Conservation (phyloP, 331 rosid species). For the Quercus lobata region DNA sequence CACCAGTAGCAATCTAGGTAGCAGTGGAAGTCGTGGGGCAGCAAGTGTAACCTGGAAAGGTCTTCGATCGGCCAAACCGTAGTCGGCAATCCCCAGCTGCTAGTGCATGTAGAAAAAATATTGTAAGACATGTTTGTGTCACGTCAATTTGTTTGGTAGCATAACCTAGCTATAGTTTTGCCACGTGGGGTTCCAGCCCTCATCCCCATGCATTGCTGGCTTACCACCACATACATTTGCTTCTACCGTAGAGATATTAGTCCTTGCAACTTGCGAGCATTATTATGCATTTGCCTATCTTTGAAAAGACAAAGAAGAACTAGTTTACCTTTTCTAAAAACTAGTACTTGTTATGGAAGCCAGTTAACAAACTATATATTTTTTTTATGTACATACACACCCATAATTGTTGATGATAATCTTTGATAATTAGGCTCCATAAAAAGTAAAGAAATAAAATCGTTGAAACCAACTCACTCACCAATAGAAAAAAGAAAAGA, state of each 20-base stretch:
- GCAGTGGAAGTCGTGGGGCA: not conserved
- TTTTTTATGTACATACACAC: too few species aligned
- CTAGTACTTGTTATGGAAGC: not conserved
- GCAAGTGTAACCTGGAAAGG: not conserved
- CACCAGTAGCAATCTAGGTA: not conserved
- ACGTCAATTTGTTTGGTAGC: not conserved
- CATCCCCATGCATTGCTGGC: not conserved
- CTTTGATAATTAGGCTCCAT: too few species aligned
- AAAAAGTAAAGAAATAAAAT: too few species aligned
- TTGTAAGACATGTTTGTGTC: not conserved
- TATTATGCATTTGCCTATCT: not conserved
- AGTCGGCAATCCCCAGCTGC: constrained; percentile 15
- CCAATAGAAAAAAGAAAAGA: too few species aligned
- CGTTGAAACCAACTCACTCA: too few species aligned
- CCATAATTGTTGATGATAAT: too few species aligned
- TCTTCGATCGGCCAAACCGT: not conserved
- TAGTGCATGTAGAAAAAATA: not conserved
- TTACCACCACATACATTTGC: not conserved
- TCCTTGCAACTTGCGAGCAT: not conserved
- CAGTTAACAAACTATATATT: too few species aligned
- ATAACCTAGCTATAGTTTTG: not conserved
- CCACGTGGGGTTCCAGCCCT: constrained; percentile 7
- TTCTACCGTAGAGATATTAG: too few species aligned
- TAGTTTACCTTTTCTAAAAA: not conserved
- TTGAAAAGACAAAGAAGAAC: not conserved